Percentiles rank a stretch among this genome's conserved stretches.
phyloP scores from a whole-genome alignment of 2,329 filamentous ascomycete species.

The Sporothrix pallida region DNA sequence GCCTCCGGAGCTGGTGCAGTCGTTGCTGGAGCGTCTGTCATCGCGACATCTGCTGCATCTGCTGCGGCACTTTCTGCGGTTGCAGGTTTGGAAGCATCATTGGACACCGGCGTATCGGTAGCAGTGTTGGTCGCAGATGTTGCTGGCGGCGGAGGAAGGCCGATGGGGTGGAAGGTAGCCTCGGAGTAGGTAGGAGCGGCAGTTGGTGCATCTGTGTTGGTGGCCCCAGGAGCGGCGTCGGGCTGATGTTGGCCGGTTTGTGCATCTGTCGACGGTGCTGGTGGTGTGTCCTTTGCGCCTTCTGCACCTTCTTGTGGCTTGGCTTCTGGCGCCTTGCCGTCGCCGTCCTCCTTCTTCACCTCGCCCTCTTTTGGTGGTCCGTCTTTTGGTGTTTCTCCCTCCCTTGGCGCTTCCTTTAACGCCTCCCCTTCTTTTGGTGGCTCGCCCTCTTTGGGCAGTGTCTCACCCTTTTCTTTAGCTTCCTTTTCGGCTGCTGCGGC shows the following conservation, averaged over 20 bases:
- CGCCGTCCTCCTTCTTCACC: neutral
- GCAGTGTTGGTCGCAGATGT: neutral
- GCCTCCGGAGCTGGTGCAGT: neutral
- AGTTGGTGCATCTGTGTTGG: neutral
- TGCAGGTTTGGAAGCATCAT: neutral
- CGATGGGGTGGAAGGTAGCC: slow-evolving; percentile 3
- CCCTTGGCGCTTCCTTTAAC: neutral
- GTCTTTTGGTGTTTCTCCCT: neutral
- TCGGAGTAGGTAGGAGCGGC: neutral
- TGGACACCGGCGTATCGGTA: neutral
- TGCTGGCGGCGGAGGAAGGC: neutral
- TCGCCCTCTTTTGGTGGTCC: slow-evolving; percentile 9
- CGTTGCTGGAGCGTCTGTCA: slow-evolving; percentile 22
- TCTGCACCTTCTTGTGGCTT: neutral
- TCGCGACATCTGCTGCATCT: slow-evolving; percentile 6
- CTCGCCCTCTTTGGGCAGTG: neutral
- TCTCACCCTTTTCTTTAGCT: neutral
- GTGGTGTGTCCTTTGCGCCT: neutral
- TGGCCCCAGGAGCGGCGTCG: neutral
- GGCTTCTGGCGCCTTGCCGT: neutral
- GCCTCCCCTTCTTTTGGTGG: neutral
- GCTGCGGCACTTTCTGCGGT: neutral
- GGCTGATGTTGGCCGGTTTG: neutral
- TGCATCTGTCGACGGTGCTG: neutral
- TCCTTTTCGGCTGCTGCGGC: slow-evolving; percentile 27